Evolutionary conservation across 2,329 filamentous ascomycete genomes (phyloP).

Genomic region (Penicillium glabrum): DNA sequence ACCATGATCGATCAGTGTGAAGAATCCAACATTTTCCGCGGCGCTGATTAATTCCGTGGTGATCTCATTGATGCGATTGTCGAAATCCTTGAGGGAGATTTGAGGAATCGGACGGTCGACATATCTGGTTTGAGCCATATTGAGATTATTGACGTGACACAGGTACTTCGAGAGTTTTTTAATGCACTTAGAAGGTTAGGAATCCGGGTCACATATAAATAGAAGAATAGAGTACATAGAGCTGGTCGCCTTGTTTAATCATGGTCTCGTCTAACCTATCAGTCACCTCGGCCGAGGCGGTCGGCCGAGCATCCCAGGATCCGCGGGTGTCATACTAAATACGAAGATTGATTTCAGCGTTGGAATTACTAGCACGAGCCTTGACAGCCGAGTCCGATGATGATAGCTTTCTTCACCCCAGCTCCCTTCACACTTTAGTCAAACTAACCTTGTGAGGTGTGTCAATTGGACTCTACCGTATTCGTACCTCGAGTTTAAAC

Average conservation of each 20-base stretch:
- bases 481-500: too few species aligned
- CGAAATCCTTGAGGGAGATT: conserved; percentile 58
- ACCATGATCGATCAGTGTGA: conserved; percentile 58
- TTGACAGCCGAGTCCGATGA: too few species aligned
- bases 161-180: not conserved
- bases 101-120: conserved; percentile 47
- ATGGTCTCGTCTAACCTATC: not conserved
- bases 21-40: conserved; percentile 62
- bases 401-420: too few species aligned
- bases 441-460: too few species aligned
- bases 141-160: not conserved
- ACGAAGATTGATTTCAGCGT: too few species aligned
- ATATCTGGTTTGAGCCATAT: conserved; percentile 38
- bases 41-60: conserved; percentile 53
- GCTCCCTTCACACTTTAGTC: too few species aligned
- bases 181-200: not conserved
- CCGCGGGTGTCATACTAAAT: too few species aligned
- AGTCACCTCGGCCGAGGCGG: not conserved
- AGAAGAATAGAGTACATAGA: not conserved
- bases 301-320: not conserved
- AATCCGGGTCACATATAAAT: not conserved
- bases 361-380: too few species aligned
- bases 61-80: conserved; percentile 54
- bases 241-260: not conserved
- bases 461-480: too few species aligned